A percentile compares a stretch with the other conserved stretches of the same genome.
These are phyloP conservation scores for Debaryomyces sp. DNA, from an alignment of 1,139 yeast genomes.

Conservation along the genomic window DNA sequence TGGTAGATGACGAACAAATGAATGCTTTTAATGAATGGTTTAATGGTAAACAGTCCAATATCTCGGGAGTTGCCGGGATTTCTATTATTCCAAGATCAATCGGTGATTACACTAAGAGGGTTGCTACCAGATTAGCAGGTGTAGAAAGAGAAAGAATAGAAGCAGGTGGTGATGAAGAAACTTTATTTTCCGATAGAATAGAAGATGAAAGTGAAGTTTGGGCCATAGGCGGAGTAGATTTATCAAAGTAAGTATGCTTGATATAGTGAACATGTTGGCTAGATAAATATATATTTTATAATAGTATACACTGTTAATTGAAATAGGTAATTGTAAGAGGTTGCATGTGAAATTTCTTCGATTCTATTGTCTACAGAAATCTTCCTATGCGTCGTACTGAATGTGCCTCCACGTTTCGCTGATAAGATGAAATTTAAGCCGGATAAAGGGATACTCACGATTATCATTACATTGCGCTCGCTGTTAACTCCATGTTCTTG, in stretches of 20 bases:
- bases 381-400: background rate
- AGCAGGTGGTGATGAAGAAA: slow-evolving; percentile 90
- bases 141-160: slow-evolving; percentile 85
- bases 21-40: slow-evolving; percentile 65
- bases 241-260: slow-evolving; percentile 5
- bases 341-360: background rate
- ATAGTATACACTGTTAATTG: background rate
- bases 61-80: slow-evolving; percentile 48
- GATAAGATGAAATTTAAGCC: background rate
- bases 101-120: slow-evolving; percentile 86
- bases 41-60: slow-evolving; percentile 22
- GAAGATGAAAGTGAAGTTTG: slow-evolving; percentile 89
- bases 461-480: background rate
- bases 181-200: slow-evolving; percentile 79
- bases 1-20: slow-evolving; percentile 72
- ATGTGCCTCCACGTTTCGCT: background rate
- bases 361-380: background rate
- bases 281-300: slow-evolving; percentile 1
- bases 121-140: slow-evolving; percentile 76
- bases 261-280: background rate
- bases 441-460: background rate
- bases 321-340: background rate
- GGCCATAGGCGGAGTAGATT: slow-evolving; percentile 77
- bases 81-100: slow-evolving; percentile 69
- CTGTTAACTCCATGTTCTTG: background rate